Conservation (phyloP, 73 alveolate species). For the Paramecium bursaria region DNA sequence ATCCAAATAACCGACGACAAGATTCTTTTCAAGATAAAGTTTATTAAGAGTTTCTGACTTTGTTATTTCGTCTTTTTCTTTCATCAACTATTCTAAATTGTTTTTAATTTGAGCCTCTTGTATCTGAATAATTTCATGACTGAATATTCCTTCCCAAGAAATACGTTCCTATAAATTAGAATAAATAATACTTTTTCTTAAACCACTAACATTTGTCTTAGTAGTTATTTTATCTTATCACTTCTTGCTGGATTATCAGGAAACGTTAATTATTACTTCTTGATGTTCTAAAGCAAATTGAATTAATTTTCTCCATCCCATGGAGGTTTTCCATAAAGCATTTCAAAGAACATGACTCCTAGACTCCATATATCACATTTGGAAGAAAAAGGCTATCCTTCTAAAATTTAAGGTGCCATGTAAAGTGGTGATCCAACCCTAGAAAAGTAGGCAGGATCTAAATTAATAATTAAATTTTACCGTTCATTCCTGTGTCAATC, state of each 20-base stretch:
- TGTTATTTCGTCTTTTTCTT: conserved; percentile 57
- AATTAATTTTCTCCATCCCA: conserved; percentile 71
- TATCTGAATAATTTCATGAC: conserved; percentile 61
- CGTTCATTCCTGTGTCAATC: conserved; percentile 65
- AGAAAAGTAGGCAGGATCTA: conserved; percentile 69
- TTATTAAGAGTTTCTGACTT: conserved; percentile 28
- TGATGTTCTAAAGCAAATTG: conserved; percentile 54
- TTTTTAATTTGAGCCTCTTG: conserved; percentile 31
- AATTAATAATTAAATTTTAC: not conserved
- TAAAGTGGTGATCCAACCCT: conserved; percentile 74
- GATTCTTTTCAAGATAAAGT: conserved; percentile 57
- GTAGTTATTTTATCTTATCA: conserved; percentile 58
- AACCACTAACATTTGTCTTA: conserved; percentile 61
- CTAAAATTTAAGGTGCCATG: conserved; percentile 72
- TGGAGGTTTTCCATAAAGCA: conserved; percentile 70
- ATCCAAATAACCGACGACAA: conserved; percentile 66
- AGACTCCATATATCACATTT: conserved; percentile 73
- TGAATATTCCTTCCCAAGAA: conserved; percentile 65
- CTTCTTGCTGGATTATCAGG: conserved; percentile 71
- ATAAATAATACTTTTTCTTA: conserved; percentile 38
- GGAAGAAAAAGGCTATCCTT: conserved; percentile 69
- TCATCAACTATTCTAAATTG: conserved; percentile 47
- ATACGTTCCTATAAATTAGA: conserved; percentile 20
- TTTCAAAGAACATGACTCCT: conserved; percentile 70
- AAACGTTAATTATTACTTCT: conserved; percentile 10